A percentile compares a stretch with the other conserved stretches of the same genome.
Conservation (phyloP, 2,329 filamentous ascomycete genomes). For the Pseudogymnoascus sp. region DNA sequence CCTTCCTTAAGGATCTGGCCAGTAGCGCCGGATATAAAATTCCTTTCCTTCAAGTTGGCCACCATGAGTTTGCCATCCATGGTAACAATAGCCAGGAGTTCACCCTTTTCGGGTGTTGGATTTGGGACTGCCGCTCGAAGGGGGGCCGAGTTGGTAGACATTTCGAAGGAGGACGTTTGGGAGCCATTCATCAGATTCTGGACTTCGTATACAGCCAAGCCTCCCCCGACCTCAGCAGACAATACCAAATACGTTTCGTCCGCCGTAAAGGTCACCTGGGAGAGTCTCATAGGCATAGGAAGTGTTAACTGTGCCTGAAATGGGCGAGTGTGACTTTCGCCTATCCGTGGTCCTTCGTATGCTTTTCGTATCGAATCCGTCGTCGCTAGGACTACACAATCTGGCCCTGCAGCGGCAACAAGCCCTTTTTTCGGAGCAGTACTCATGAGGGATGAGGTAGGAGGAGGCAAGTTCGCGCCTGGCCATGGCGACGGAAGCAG, state of each 20-base stretch:
- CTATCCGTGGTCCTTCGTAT: slow-evolving; percentile 53
- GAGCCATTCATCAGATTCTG: slow-evolving; percentile 58
- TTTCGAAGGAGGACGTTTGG: slow-evolving; percentile 62
- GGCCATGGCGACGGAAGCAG: slow-evolving; percentile 73
- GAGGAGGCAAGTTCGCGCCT: slow-evolving; percentile 51
- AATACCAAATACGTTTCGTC: slow-evolving; percentile 79
- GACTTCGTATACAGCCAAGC: slow-evolving; percentile 76
- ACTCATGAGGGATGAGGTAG: slow-evolving; percentile 74
- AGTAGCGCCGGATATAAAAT: slow-evolving; percentile 48
- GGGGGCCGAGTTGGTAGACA: slow-evolving; percentile 66
- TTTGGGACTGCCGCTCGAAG: slow-evolving; percentile 74
- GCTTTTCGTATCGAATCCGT: slow-evolving; percentile 72
- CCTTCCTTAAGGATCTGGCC: slow-evolving; percentile 62
- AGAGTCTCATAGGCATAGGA: slow-evolving; percentile 65
- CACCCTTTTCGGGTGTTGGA: slow-evolving; percentile 62
- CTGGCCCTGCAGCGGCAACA: slow-evolving; percentile 79
- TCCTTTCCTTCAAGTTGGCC: slow-evolving; percentile 65
- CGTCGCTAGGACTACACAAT: slow-evolving; percentile 65
- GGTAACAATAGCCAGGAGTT: slow-evolving; percentile 75
- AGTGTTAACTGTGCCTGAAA: slow-evolving; percentile 71
- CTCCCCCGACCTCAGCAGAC: slow-evolving; percentile 72
- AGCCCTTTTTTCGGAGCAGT: slow-evolving; percentile 74
- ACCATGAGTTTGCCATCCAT: slow-evolving; percentile 73
- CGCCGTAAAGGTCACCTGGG: slow-evolving; percentile 84
- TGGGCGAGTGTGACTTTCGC: slow-evolving; percentile 56